Base-by-base conservation (phyloP, 176 grass and related monocot genomes). In the Cenchrus americanus region DNA sequence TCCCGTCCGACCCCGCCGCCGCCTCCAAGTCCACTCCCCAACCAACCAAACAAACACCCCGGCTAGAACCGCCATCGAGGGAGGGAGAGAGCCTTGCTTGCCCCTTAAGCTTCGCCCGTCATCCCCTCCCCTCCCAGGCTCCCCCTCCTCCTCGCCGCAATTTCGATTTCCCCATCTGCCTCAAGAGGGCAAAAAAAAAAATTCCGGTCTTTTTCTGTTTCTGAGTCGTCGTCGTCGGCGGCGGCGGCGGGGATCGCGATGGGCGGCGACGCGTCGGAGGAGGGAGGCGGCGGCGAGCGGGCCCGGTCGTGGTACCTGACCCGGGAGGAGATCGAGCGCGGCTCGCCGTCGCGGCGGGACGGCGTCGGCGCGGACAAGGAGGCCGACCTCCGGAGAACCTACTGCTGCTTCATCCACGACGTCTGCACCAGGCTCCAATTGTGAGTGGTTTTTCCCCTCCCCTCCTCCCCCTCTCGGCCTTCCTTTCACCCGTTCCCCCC, bases 391-490 rank as follows among this genome's bases (percentile, higher is more conserved):
- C 86, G 92, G 62, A 42, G 63, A 17, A 92, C 89, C 46, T 94
- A 94, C 85, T 94, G 76, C 84, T 84, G 62, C 30, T 94, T 94
- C 84, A 75, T 97, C 66, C 69, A 83, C 57, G 82, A 90, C 26
- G 80, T 97, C 58, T 84, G 83, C 22, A 10, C 82, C 66, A 73
- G 63, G 67, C 92, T 97, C 14, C 41, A 37, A 6, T 22, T 93
- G 94, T 96, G 84, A 90, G 87, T 66, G 10, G 14, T 42, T 40
- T 40, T 23, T 17, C 64, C 26, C 22, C 4, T 26, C 1, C 12
- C 14, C 1, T 23, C 12, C 18, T 58, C 3, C 1, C 34, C 12
- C 18, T 58, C 3, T 3, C 55, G 52, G 52, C 17, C 52, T 18
- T 19, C 6, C 0, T 41, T 26, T n/a, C 22, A 8, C 11, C 44